Conservation (phyloP, 164 flowering plant genomes). For the Aristolochia contorta region DNA sequence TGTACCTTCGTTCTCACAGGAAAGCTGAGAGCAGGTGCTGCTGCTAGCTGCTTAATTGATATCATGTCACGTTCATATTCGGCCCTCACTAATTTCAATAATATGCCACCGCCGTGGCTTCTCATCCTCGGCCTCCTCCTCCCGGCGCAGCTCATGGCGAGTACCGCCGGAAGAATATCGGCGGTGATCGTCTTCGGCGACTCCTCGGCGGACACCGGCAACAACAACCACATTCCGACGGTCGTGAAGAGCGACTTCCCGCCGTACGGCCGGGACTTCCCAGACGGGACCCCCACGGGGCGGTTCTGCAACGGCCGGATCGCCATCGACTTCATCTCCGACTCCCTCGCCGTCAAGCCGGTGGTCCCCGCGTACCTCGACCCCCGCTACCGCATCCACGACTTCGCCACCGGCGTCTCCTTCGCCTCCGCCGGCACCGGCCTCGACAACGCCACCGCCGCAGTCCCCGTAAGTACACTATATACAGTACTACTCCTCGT, state of each 20-base stretch:
- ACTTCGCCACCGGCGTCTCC: conserved; percentile 55
- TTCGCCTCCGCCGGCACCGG: conserved; percentile 78
- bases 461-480: conserved; percentile 45
- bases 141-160: too few relatives aligned
- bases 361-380: too few relatives aligned
- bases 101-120: neutral
- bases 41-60: too few relatives aligned
- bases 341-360: too few relatives aligned
- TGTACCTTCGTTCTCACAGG: too few relatives aligned
- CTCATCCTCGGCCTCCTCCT: neutral
- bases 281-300: conserved; percentile 43
- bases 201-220: conserved; percentile 61
- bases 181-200: conserved; percentile 70
- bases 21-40: too few relatives aligned
- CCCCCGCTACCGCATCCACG: conserved; percentile 20
- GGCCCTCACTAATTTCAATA: too few relatives aligned
- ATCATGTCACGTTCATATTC: neutral
- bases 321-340: conserved; percentile 30
- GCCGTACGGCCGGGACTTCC: conserved; percentile 68
- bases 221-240: conserved; percentile 50
- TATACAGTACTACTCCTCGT: too few relatives aligned
- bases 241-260: conserved; percentile 46
- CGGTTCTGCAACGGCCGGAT: conserved; percentile 57
- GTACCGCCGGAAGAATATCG: too few relatives aligned
- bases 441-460: conserved; percentile 54